Evolutionary conservation across 306 rosid genomes (phyloP).

Genomic region (Begonia peltatifolia): DNA sequence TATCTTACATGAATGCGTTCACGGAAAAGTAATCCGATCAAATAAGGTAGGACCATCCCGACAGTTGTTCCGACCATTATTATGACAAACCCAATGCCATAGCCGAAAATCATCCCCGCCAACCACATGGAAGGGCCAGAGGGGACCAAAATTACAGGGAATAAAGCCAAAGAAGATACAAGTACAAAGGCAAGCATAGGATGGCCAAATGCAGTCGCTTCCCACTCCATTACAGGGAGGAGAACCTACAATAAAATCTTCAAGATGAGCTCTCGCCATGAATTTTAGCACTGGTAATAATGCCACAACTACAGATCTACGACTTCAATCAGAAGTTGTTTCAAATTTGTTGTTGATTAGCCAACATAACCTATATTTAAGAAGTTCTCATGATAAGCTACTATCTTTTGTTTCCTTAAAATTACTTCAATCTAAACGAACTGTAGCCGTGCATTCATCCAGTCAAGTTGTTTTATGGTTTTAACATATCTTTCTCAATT

Average conservation of each 20-base stretch:
- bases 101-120: slow-evolving; percentile 98
- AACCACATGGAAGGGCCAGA: slow-evolving; percentile 99
- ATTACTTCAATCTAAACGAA: too few relatives aligned
- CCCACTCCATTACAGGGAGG: slow-evolving; percentile 86
- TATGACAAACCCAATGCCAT: slow-evolving; percentile 81
- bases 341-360: neutral
- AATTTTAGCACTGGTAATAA: too few relatives aligned
- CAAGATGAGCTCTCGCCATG: neutral
- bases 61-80: slow-evolving; percentile 95
- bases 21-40: slow-evolving; percentile 68
- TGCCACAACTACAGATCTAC: too few relatives aligned
- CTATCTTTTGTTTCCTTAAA: neutral
- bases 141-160: slow-evolving; percentile 76
- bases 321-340: neutral
- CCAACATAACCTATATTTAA: neutral
- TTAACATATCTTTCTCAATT: too few relatives aligned
- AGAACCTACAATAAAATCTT: slow-evolving; percentile 35
- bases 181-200: slow-evolving; percentile 83
- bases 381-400: neutral
- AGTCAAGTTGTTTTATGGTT: too few relatives aligned
- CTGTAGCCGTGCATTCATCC: too few relatives aligned
- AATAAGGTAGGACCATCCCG: slow-evolving; percentile 95
- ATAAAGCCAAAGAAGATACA: slow-evolving; percentile 77
- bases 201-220: slow-evolving; percentile 95
- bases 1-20: slow-evolving; percentile 79